Percentiles rank a stretch among this genome's conserved stretches.
These are phyloP conservation scores for Botrytis hyacinthi DNA, from an alignment of 2,329 filamentous ascomycete genomes.

Conservation along the genomic window DNA sequence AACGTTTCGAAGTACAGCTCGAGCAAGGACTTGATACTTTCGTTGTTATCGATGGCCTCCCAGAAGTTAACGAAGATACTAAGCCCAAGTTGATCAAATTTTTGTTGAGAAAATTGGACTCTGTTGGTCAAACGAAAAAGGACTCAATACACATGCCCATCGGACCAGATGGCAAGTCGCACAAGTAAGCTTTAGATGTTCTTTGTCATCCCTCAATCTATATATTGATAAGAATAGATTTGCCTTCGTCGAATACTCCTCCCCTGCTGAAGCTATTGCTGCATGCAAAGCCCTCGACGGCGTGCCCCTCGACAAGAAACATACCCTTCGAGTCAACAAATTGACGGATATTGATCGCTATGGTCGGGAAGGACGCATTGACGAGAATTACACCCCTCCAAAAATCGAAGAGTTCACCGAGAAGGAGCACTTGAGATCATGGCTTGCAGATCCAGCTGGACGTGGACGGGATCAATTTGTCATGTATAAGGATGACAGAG, in stretches of 20 bases:
- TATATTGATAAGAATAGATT: conserved; percentile 56
- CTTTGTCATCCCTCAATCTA: neutral
- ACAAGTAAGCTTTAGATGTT: conserved; percentile 61
- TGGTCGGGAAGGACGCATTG: conserved; percentile 87
- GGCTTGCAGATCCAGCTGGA: conserved; percentile 75
- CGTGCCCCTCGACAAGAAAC: conserved; percentile 90
- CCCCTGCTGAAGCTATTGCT: conserved; percentile 81
- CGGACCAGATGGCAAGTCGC: conserved; percentile 78
- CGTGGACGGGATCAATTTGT: conserved; percentile 93
- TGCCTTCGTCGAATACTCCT: conserved; percentile 95
- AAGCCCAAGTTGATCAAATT: conserved; percentile 96
- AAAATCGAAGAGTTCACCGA: conserved; percentile 81
- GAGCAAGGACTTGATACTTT: conserved; percentile 97
- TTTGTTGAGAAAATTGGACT: conserved; percentile 86
- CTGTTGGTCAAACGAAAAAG: conserved; percentile 79
- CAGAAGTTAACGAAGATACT: conserved; percentile 83
- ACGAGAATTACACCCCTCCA: conserved; percentile 84
- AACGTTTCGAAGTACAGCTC: conserved; percentile 92
- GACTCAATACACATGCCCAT: conserved; percentile 93
- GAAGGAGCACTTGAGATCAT: conserved; percentile 92
- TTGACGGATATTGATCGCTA: conserved; percentile 96
- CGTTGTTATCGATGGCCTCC: conserved; percentile 92
- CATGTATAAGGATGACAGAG: conserved; percentile 87
- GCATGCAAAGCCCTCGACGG: conserved; percentile 87
- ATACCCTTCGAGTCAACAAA: conserved; percentile 95